A percentile compares a stretch with the other conserved stretches of the same genome.
These are phyloP conservation scores for Hysterium pulicare DNA, from an alignment of 2,329 filamentous ascomycete species.

Conservation along the genomic window DNA sequence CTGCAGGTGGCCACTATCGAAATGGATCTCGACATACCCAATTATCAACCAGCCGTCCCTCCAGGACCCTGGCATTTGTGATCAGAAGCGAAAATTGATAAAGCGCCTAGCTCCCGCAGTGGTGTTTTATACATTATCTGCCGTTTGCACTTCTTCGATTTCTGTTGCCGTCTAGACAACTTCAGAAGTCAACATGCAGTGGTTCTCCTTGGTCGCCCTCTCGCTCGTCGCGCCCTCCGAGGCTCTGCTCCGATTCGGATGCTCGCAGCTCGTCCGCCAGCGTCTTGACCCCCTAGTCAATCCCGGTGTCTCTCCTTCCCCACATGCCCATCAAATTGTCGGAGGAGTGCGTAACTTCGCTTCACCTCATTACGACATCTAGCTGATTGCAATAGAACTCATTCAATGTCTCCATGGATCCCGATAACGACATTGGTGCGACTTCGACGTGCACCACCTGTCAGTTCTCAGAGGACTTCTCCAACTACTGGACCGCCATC, in stretches of 20 bases:
- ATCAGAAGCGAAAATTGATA: too few species aligned
- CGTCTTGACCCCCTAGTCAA: conserved; percentile 22
- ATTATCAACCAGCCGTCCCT: too few species aligned
- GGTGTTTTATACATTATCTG: too few species aligned
- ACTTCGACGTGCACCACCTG: conserved; percentile 20
- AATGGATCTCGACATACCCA: too few species aligned
- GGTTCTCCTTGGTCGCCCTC: background rate
- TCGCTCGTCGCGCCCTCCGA: conserved; percentile 13
- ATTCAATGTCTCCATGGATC: conserved; percentile 21
- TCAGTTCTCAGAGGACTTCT: conserved; percentile 44
- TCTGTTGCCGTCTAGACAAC: background rate
- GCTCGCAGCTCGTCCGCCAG: conserved; percentile 21
- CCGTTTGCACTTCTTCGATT: background rate
- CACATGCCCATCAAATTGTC: conserved; percentile 19
- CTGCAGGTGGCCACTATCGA: too few species aligned
- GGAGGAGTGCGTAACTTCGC: conserved; percentile 12
- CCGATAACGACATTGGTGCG: conserved; percentile 11
- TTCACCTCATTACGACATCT: background rate
- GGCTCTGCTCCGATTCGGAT: conserved; percentile 19
- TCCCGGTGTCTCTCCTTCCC: conserved; percentile 12
- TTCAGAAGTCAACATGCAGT: background rate
- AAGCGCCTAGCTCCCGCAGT: too few species aligned
- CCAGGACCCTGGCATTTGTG: too few species aligned
- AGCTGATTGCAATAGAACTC: conserved; percentile 3
- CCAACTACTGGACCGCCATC: conserved; percentile 35